Percentiles rank a stretch among this genome's conserved stretches.
phyloP scores from a whole-genome alignment of 2,329 filamentous ascomycete species.

The Pseudocercospora fuligena region DNA sequence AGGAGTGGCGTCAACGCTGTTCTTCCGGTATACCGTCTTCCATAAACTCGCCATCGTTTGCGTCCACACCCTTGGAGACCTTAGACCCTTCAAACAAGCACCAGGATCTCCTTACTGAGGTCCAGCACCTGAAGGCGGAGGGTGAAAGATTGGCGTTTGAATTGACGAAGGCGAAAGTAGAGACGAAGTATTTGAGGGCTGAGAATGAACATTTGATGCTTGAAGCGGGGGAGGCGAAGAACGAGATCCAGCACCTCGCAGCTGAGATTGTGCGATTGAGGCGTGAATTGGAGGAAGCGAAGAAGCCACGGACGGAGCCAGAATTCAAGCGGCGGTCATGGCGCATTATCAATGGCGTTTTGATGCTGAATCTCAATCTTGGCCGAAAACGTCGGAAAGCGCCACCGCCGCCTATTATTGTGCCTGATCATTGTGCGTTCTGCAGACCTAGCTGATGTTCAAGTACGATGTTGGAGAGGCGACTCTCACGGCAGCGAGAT shows the following conservation, averaged over 20 bases:
- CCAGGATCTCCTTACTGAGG: too few species aligned
- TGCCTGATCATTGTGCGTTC: background rate
- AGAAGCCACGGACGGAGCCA: background rate
- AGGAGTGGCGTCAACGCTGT: background rate
- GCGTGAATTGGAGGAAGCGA: background rate
- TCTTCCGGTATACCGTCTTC: too few species aligned
- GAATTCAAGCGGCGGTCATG: background rate
- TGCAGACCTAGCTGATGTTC: too few species aligned
- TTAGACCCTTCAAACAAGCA: too few species aligned
- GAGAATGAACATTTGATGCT: background rate
- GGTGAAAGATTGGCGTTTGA: background rate
- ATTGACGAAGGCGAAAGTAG: background rate
- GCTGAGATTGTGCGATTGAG: background rate
- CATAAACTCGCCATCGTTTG: too few species aligned
- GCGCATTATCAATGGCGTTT: background rate
- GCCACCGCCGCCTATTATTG: background rate
- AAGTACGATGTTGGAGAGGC: too few species aligned
- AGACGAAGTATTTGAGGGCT: background rate
- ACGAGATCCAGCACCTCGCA: background rate
- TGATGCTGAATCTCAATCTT: background rate
- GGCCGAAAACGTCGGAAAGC: background rate
- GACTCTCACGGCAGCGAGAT: too few species aligned
- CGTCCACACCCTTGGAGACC: too few species aligned
- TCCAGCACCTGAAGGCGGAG: background rate
- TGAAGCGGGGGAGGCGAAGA: background rate